Evolutionary conservation across 257 asterid genomes (phyloP), one percentile per base, ranked within the genome.

Genomic region (Voacanga thouarsii): DNA sequence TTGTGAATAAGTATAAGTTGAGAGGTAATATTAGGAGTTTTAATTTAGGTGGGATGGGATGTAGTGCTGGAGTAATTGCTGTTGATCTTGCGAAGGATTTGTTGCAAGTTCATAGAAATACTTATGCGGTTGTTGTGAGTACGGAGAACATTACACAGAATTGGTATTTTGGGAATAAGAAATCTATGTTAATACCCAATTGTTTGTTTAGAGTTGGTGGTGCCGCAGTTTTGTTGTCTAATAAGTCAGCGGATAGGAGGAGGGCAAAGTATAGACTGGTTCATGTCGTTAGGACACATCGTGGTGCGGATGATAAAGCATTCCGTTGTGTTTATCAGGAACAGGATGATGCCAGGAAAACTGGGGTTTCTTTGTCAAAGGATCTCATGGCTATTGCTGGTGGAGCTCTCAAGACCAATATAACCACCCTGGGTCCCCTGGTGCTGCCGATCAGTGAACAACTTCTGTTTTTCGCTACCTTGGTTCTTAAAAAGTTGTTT

Each of bases 351-450:
- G 77, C 77, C 0, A 94, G 92, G n/a, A 90, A 88, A 80, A 87
- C 86, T 0, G 97, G 97, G 6, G 94, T 92, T 75, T 88, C 92
- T 30, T 77, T 92, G 77, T 90, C 97, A 3, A 92, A 89, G 81
- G 97, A 92, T 76, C 91, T 92, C 70, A 92, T 90, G 97, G 97
- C 94, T 15, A 92, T 90, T 3, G 96, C 96, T 0, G 97, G 97
- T 43, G 94, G 89, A 28, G 89, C 97, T 9, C 90, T 92, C 6
- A 92, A 90, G 82, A 88, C 92, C 15, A 92, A 92, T 76, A 90
- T 92, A 26, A 89, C 97, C 30, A 92, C 97, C 0, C 73, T 92
- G 73, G 96, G 97, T 47, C 97, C 96, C 57, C 87, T 92, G 11
- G 97, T 90, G 51, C 79, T 92, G 47, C 97, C 97, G 12, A 87